These are phyloP conservation scores for Trametopsis cervina DNA, from an alignment of 768 basidiomycete genomes.

Conservation along the genomic window DNA sequence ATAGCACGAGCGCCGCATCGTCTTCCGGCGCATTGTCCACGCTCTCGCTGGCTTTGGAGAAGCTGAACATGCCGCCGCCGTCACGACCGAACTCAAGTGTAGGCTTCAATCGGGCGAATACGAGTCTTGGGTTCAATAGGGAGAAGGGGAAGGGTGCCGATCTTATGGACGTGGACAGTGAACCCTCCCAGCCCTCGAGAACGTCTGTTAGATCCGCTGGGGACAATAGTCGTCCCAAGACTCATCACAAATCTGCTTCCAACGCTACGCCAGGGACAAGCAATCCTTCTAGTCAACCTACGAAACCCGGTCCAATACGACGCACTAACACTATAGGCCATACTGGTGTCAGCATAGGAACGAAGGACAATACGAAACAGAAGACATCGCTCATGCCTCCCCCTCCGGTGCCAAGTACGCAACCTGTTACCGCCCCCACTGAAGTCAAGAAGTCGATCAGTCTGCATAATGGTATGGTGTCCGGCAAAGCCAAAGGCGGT, in stretches of 20 bases:
- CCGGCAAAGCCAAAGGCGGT: constrained; percentile 15
- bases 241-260: too few species aligned
- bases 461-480: constrained; percentile 16
- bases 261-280: too few species aligned
- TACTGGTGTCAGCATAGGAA: neutral
- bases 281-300: too few species aligned
- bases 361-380: constrained; percentile 6
- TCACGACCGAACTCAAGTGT: constrained; percentile 62
- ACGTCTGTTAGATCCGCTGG: too few species aligned
- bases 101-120: constrained; percentile 42
- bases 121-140: constrained; percentile 2
- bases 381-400: constrained; percentile 18
- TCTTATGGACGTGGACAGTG: constrained; percentile 4
- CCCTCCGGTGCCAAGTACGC: constrained; percentile 13
- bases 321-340: constrained; percentile 12
- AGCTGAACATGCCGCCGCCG: constrained; percentile 60
- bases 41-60: constrained; percentile 62
- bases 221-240: too few species aligned
- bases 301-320: too few species aligned
- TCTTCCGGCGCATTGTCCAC: constrained; percentile 38
- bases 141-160: constrained; percentile 23
- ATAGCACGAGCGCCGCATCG: constrained; percentile 25
- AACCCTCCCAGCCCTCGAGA: too few species aligned
- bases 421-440: neutral
- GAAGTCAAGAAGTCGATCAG: constrained; percentile 13